Conservation (phyloP, 129 eudicot species). For the Pittosporum tobira region DNA sequence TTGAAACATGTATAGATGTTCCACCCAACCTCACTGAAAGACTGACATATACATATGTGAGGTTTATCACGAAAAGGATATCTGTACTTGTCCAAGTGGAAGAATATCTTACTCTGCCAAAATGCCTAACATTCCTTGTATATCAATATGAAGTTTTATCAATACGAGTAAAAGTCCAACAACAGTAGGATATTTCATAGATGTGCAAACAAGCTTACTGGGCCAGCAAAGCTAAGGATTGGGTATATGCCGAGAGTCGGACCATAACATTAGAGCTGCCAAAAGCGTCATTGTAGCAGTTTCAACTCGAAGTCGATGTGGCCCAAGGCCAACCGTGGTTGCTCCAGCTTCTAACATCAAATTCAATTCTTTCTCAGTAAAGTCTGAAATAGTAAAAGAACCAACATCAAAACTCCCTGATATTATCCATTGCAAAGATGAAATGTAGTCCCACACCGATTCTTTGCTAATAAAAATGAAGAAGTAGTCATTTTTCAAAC, state of each 20-base stretch:
- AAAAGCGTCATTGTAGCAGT: slow-evolving; percentile 82
- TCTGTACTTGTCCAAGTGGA: too few species aligned
- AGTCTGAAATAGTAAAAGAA: slow-evolving; percentile 35
- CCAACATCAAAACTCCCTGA: neutral
- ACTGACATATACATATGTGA: too few species aligned
- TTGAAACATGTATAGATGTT: too few species aligned
- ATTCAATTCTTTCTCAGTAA: slow-evolving; percentile 55
- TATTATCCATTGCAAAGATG: neutral
- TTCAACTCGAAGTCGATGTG: slow-evolving; percentile 91
- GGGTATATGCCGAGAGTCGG: slow-evolving; percentile 29
- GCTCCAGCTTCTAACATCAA: slow-evolving; percentile 70
- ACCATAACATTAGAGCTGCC: slow-evolving; percentile 82
- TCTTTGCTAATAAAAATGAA: neutral
- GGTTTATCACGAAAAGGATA: too few species aligned
- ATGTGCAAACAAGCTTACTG: slow-evolving; percentile 14
- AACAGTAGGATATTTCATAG: neutral
- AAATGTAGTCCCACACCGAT: neutral
- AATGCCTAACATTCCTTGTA: neutral
- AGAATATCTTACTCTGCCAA: too few species aligned
- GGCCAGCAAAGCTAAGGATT: slow-evolving; percentile 17
- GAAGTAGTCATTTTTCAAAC: neutral
- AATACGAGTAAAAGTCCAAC: too few species aligned
- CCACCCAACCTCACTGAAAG: too few species aligned
- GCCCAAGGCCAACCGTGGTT: slow-evolving; percentile 72
- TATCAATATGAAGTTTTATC: neutral